Percentiles rank a stretch among this genome's conserved stretches.
These are phyloP conservation scores for Trichoderma asperelloides DNA, from an alignment of 495 filamentous ascomycete species.

Conservation along the genomic window DNA sequence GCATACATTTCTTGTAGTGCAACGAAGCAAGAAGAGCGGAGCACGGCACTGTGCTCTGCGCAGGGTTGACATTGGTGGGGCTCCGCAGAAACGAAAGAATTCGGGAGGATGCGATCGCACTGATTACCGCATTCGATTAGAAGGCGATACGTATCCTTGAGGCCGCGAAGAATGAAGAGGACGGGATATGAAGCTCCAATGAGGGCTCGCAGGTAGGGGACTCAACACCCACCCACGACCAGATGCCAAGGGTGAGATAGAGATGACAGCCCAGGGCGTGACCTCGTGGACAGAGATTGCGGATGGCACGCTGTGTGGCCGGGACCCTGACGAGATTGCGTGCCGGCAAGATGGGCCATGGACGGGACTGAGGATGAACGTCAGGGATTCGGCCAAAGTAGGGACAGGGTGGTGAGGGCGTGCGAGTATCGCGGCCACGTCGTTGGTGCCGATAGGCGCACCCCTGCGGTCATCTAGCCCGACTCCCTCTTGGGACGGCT, in stretches of 20 bases:
- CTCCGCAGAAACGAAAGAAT: neutral
- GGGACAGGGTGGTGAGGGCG: neutral
- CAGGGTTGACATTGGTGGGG: neutral
- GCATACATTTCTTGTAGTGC: too few relatives aligned
- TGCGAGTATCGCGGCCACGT: neutral
- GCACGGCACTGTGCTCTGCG: neutral
- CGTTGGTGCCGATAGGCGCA: neutral
- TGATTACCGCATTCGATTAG: constrained; percentile 6
- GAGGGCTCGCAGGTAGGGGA: neutral
- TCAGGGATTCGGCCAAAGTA: constrained; percentile 1
- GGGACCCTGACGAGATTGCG: constrained; percentile 7
- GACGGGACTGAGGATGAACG: constrained; percentile 8
- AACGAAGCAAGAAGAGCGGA: too few relatives aligned
- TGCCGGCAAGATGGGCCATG: constrained; percentile 3
- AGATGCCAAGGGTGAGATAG: neutral
- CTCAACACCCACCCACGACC: neutral
- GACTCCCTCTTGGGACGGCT: neutral
- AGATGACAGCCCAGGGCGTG: neutral
- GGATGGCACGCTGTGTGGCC: constrained; percentile 7
- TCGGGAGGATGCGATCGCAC: constrained; percentile 4
- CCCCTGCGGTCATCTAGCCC: neutral
- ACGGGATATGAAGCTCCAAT: neutral
- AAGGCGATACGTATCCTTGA: neutral
- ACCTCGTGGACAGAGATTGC: constrained; percentile 7
- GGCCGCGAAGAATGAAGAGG: neutral